Evolutionary conservation across 257 asterid species (phyloP), one percentile per base, ranked within the genome.

Genomic region (Rauvolfia tetraphylla): DNA sequence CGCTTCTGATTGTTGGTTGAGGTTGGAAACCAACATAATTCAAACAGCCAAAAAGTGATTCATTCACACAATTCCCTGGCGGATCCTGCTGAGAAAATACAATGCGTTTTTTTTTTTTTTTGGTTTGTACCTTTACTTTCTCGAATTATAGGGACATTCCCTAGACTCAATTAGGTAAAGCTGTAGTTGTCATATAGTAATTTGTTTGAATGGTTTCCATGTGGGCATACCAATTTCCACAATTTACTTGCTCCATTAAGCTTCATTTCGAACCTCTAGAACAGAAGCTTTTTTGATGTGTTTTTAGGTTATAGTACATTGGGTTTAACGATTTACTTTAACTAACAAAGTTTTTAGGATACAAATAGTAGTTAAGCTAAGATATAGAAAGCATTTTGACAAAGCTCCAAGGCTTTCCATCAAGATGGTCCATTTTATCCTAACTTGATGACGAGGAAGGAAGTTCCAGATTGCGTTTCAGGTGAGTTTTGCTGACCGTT

Each of bases 21-120:
- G n/a, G n/a, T n/a, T 67, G 72, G 31, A 68, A 68, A 41, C 73
- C 22, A 46, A 57, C 31, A 79, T 31, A 57, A 54, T 56, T 39
- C 36, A 80, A 56, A 22, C 62, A 23, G 27, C 31, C 0, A 41
- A 56, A 56, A 7, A 56, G 10, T 4, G 9, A 12, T 1, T 22
- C 7, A 11, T 57, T 23, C 49, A 44, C 11, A 44, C 10, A 44
- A 44, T 7, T n/a, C 63, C 33, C n/a, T 57, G 63, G 7, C 15
- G 65, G 25, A 57, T 57, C 6, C 4, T 44, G 49, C 14, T 0
- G 12, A 44, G 49, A 44, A n/a, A n/a, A n/a, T n/a, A n/a, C n/a
- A 7, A 9, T 14, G 49, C 10, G 1, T 44, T 44, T 44, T 4
- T 12, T 44, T 44, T 0, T 1, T 7, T 44, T 14, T 44, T 44